Evolutionary conservation across 1,284 basidiomycete genomes (phyloP), one percentile per base, ranked within the genome.

Genomic region (Takashimella koratensis): DNA sequence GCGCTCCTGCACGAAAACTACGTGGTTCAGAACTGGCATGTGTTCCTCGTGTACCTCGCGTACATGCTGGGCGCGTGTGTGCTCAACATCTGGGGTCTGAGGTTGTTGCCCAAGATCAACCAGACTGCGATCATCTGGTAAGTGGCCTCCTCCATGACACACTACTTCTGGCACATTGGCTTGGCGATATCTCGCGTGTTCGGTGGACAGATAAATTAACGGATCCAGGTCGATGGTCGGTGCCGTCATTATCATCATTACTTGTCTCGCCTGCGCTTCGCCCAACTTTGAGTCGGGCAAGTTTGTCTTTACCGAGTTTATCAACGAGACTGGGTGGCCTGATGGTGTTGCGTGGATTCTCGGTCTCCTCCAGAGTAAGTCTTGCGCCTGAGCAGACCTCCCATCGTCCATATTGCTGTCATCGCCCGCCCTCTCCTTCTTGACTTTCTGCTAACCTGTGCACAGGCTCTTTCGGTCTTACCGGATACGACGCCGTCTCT

Each of bases 291-390:
- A 77, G 43, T 50, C 61, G 1, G 75, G 64, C 19, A 59, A 62
- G 8, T 77, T 77, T 45, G 78, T 79, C n/a, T 80, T 79, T 53
- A 60, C 62, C 8, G 60, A 62, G 2, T 77, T 67, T 43, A 65
- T 70, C 49, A 79, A 79, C 64, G 53, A 68, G 53, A 79, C 77
- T 0, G 79, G 78, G 5, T 80, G 78, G 78, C 73, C 74, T 26
- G 62, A 75, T 49, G 77, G 76, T 12, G 70, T 77, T 6, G 73
- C 77, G 2, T 80, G 74, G 72, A 71, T 78, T 36, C 65, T 78
- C 5, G 78, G 77, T 23, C 60, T 78, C 11, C 65, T 79, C 2
- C 78, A 80, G 62, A 63, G 63, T 60, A 43, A 47, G 59, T 59
- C 41, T 26, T 30, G 20, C 16, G 16, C 16, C 30, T 26, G 3